Evolutionary conservation across 1,284 basidiomycete species (phyloP), one percentile per base, ranked within the genome.

Genomic region (Ganoderma multipileum): DNA sequence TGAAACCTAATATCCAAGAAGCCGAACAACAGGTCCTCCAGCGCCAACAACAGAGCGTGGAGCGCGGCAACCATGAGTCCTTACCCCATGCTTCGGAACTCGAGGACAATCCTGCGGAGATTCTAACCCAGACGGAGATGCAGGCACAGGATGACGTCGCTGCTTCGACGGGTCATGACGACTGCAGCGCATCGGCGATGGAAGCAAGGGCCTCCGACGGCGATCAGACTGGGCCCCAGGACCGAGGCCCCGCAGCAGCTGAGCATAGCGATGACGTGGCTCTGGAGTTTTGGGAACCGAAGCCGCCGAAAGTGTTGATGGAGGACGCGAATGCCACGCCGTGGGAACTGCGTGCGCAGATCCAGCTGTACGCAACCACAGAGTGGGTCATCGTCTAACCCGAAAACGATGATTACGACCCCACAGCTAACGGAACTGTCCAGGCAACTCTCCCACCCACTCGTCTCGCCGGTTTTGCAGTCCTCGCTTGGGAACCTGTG

Each of bases 301-400:
- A 85, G 69, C 87, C 87, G 3, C 87, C 87, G 2, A 88, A 87
- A 74, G 84, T 90, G 1, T 78, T 87, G 38, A 89, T 89, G 87
- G 79, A 86, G 23, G 79, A 88, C 76, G 81, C 84, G 0, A 74
- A 82, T 20, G 78, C 79, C 4, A 75, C 77, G 1, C 87, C 87
- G 2, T 75, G 89, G 50, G 86, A 89, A 71, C 68, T 89, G 39
- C 81, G 79, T 26, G 84, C 86, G 0, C 94, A 96, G 75, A 94
- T 95, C 38, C 95, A 96, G 78, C 82, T 93, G 11, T 95, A 96
- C 79, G 93, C 93, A 0, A 91, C 91, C 3, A 96, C 92, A 63
- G 87, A 89, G 88, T 88, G 76, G 41, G 86, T 75, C 38, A 28
- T 39, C 20, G 36, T 59, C n/a, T 38, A 33, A n/a, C 6, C 55